Conservation (phyloP, 225 moss, liverwort and hornwort species). For the Marchantia paleacea region DNA sequence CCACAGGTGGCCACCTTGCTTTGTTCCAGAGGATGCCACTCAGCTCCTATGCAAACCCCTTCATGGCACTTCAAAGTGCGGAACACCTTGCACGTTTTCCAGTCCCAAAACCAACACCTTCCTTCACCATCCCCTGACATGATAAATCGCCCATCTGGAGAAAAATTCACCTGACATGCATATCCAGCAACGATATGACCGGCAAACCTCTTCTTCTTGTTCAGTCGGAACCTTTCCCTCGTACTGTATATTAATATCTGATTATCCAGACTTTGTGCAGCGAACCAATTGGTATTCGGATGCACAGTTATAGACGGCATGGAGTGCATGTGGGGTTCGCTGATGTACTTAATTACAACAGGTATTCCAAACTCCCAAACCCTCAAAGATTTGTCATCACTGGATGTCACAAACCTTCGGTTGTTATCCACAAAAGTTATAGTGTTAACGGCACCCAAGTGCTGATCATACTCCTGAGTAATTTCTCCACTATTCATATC, state of each 20-base stretch:
- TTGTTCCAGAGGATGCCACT: slow-evolving; percentile 99
- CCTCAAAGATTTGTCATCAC: slow-evolving; percentile 92
- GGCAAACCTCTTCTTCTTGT: slow-evolving; percentile 95
- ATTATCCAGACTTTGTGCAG: slow-evolving; percentile 94
- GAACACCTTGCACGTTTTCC: slow-evolving; percentile 98
- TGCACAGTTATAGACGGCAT: slow-evolving; percentile 97
- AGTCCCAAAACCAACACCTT: slow-evolving; percentile 99
- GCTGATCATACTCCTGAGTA: slow-evolving; percentile 96
- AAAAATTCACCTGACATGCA: slow-evolving; percentile 93
- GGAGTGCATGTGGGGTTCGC: slow-evolving; percentile 98
- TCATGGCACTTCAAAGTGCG: slow-evolving; percentile 93
- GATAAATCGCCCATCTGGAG: slow-evolving; percentile 93
- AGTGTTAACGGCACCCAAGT: slow-evolving; percentile 93
- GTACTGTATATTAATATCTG: slow-evolving; percentile 99
- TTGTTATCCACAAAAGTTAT: slow-evolving; percentile 98
- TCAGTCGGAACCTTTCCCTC: slow-evolving; percentile 81
- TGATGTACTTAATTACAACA: slow-evolving; percentile 97
- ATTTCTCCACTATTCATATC: slow-evolving; percentile 91
- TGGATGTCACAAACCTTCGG: slow-evolving; percentile 94
- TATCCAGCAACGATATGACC: slow-evolving; percentile 90
- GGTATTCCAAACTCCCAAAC: slow-evolving; percentile 99
- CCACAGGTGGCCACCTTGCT: slow-evolving; percentile 98
- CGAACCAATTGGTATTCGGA: slow-evolving; percentile 97
- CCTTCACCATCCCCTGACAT: slow-evolving; percentile 99
- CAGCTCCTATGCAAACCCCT: slow-evolving; percentile 87